Base-by-base conservation (phyloP, 148 eudicot genomes). In the Vaccinium macrocarpon region DNA sequence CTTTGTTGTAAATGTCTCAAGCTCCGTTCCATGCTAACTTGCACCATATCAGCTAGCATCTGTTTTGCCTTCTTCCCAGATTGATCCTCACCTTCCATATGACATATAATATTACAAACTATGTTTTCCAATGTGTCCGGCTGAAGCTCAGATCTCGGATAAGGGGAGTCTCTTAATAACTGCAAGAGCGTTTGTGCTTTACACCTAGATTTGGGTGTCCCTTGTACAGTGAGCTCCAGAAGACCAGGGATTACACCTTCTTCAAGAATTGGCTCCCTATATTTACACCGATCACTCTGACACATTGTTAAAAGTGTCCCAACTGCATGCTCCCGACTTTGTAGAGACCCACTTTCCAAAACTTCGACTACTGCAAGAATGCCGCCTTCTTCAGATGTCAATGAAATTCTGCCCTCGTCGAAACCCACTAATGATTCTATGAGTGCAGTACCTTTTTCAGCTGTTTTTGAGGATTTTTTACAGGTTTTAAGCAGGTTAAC, bases 21-120 rank as follows among this genome's bases (percentile, higher is more conserved):
- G 86, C 99, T 97, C 92, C 93, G 97, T 82, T 97, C 98, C 99
- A 97, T 97, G 88, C 99, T 97, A 84, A 95, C 98, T 83, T 95
- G 98, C 13, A 97, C 97, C 99, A 97, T 95, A 61, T 95, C 98
- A 0, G 99, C 91, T 78, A 97, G 88, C 97, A 97, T 93, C 89
- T 93, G 91, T 92, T 94, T 93, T 15, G 99, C 99, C 23, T 62
- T 62, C 78, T 95, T 95, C 27, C 92, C 96, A 0, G 91, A 81
- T 86, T 97, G 97, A 27, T 93, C 98, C 78, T 95, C 98, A 10
- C 91, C 95, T 35, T 97, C 97, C 23, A 97, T 92, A 83, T 89
- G 94, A 19, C 95, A 93, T 81, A 97, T 92, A 16, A 97, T 87
- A 61, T 89, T 91, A 86, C 93, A 93, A 11, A 97, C 98, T 27